These are phyloP conservation scores for Seiridium cupressi DNA, from an alignment of 2,329 filamentous ascomycete genomes.

Conservation along the genomic window DNA sequence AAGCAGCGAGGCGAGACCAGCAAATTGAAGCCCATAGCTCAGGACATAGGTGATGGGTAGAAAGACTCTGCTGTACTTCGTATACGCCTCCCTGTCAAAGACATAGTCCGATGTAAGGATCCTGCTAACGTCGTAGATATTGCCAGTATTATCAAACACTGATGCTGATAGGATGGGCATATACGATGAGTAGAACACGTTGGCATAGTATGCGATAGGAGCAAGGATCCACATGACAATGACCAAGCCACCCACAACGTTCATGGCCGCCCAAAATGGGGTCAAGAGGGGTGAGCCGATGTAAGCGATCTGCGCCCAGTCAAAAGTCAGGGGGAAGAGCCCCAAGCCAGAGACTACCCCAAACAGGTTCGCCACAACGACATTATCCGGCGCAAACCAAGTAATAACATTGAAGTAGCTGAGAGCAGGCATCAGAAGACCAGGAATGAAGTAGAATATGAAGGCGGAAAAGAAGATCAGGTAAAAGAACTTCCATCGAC, in stretches of 20 bases:
- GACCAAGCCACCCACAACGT: constrained; percentile 76
- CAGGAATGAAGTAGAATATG: constrained; percentile 81
- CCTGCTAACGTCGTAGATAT: constrained; percentile 76
- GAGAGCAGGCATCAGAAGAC: constrained; percentile 76
- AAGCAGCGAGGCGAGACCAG: constrained; percentile 73
- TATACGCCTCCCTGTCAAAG: constrained; percentile 75
- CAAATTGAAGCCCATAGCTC: constrained; percentile 84
- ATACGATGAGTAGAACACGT: constrained; percentile 77
- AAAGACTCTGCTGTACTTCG: constrained; percentile 80
- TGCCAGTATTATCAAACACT: constrained; percentile 82
- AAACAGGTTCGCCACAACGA: constrained; percentile 84
- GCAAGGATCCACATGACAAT: constrained; percentile 84
- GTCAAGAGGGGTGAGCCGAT: constrained; percentile 83
- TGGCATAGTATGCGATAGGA: constrained; percentile 77
- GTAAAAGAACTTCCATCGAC: constrained; percentile 82
- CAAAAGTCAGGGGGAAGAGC: constrained; percentile 82
- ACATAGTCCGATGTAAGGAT: constrained; percentile 76
- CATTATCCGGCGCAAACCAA: constrained; percentile 83
- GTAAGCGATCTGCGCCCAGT: constrained; percentile 88
- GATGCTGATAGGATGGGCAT: constrained; percentile 83
- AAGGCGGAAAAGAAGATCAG: constrained; percentile 70
- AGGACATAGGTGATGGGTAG: constrained; percentile 84
- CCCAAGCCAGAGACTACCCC: constrained; percentile 83
- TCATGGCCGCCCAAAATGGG: constrained; percentile 83
- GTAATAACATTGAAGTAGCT: constrained; percentile 89